phyloP scores from a whole-genome alignment of 1,284 basidiomycete species.

The Hymenochaete sp. region DNA sequence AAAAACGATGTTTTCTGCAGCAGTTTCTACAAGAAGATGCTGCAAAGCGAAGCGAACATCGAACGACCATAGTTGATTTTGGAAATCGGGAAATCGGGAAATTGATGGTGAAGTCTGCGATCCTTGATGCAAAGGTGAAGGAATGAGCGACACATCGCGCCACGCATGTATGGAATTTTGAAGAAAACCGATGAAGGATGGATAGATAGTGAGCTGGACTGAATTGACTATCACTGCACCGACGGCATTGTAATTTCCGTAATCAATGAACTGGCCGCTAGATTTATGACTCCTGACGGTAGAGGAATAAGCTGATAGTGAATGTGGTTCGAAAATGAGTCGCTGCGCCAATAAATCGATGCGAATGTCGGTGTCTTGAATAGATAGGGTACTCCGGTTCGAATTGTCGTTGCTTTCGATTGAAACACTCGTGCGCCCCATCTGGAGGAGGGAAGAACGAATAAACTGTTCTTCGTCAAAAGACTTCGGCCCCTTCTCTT shows the following conservation, averaged over 20 bases:
- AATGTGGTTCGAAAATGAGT: conserved; percentile 12
- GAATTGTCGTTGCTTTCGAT: conserved; percentile 1
- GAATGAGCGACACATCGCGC: conserved; percentile 23
- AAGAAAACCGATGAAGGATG: conserved; percentile 54
- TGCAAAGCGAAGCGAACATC: conserved; percentile 9
- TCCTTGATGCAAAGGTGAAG: not conserved
- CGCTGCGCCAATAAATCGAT: conserved; percentile 9
- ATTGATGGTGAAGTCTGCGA: not conserved
- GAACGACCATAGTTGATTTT: conserved; percentile 3
- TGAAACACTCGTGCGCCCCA: conserved; percentile 1
- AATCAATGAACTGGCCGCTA: conserved; percentile 2
- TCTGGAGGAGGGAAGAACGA: conserved; percentile 1
- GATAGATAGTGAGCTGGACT: conserved; percentile 42
- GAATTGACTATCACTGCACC: conserved; percentile 2
- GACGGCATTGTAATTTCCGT: conserved; percentile 7
- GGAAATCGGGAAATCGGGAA: not conserved
- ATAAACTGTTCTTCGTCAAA: conserved; percentile 2
- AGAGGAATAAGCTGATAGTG: conserved; percentile 11
- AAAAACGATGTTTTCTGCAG: conserved; percentile 39
- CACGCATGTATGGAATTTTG: conserved; percentile 48
- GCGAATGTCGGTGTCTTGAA: conserved; percentile 1
- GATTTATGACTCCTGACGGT: conserved; percentile 11
- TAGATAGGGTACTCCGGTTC: conserved; percentile 10
- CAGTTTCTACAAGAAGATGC: conserved; percentile 33
- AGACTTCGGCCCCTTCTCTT: not conserved